A percentile compares a stretch with the other conserved stretches of the same genome.
These are phyloP conservation scores for Sporothrix inflata DNA, from an alignment of 2,329 filamentous ascomycete genomes.

Conservation along the genomic window DNA sequence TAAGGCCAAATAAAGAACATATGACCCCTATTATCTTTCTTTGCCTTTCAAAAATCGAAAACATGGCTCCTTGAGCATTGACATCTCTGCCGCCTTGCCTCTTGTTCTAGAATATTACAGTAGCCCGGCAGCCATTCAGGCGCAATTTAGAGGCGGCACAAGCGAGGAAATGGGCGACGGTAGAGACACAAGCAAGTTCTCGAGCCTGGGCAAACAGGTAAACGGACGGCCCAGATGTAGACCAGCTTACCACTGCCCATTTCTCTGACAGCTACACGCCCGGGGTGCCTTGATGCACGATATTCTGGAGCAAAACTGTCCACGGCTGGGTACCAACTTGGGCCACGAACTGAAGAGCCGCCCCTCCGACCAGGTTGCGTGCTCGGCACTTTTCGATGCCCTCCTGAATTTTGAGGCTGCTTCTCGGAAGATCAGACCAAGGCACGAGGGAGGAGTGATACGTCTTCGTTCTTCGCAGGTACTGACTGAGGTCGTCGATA, in stretches of 20 bases:
- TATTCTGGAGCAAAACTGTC: not conserved
- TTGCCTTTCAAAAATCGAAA: not conserved
- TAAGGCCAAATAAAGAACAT: not conserved
- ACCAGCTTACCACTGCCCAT: not conserved
- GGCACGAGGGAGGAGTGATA: conserved; percentile 10
- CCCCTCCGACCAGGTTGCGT: conserved; percentile 14
- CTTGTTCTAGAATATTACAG: conserved; percentile 16
- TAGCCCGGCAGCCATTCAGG: not conserved
- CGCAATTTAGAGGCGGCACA: not conserved
- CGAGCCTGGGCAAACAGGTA: not conserved
- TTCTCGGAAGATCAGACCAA: not conserved
- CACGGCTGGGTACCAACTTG: not conserved
- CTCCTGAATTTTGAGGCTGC: not conserved
- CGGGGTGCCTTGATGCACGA: not conserved
- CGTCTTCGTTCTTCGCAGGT: not conserved
- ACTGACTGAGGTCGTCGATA: not conserved
- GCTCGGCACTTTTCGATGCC: conserved; percentile 1
- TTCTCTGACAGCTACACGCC: not conserved
- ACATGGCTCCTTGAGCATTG: conserved; percentile 5
- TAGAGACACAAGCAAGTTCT: conserved; percentile 10
- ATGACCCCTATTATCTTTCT: not conserved
- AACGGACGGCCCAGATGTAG: not conserved
- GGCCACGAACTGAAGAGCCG: not conserved
- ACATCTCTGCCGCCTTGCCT: not conserved
- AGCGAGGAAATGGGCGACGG: conserved; percentile 21